These are phyloP conservation scores for Thelonectria discophora DNA, from an alignment of 2,329 filamentous ascomycete genomes.

Conservation along the genomic window DNA sequence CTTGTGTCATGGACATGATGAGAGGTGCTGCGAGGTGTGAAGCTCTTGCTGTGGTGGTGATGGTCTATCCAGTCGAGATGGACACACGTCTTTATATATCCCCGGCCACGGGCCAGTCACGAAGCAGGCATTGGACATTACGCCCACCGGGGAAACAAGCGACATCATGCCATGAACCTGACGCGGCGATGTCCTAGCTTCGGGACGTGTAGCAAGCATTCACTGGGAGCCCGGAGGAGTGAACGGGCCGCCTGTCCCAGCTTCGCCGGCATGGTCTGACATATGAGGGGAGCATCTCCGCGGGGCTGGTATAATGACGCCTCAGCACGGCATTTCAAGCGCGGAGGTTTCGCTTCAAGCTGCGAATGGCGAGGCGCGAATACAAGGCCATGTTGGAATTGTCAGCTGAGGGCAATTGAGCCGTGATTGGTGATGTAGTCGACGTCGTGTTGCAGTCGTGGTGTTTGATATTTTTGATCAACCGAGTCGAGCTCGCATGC, in stretches of 20 bases:
- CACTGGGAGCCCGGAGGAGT: constrained; percentile 16
- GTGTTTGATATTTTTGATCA: no score
- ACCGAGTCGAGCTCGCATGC: no score
- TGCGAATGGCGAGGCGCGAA: not conserved
- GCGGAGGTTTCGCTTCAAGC: not conserved
- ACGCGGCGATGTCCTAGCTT: constrained; percentile 11
- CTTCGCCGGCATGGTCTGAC: constrained; percentile 37
- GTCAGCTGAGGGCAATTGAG: not conserved
- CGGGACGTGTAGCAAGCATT: not conserved
- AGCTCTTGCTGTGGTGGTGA: constrained; percentile 13
- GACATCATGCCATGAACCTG: constrained; percentile 24
- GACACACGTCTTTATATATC: not conserved
- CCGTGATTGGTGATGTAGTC: not conserved
- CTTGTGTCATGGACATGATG: constrained; percentile 63
- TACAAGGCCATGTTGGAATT: not conserved
- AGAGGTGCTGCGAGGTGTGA: not conserved
- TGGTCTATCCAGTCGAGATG: not conserved
- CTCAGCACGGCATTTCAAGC: not conserved
- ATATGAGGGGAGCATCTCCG: constrained; percentile 39
- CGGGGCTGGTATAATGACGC: constrained; percentile 24
- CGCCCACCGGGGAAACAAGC: not conserved
- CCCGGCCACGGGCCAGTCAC: not conserved
- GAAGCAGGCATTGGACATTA: not conserved
- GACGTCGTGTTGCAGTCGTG: not conserved
- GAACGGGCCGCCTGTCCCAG: constrained; percentile 33